Evolutionary conservation across 1,284 basidiomycete genomes (phyloP).

Genomic region (Ganoderma multipileum): DNA sequence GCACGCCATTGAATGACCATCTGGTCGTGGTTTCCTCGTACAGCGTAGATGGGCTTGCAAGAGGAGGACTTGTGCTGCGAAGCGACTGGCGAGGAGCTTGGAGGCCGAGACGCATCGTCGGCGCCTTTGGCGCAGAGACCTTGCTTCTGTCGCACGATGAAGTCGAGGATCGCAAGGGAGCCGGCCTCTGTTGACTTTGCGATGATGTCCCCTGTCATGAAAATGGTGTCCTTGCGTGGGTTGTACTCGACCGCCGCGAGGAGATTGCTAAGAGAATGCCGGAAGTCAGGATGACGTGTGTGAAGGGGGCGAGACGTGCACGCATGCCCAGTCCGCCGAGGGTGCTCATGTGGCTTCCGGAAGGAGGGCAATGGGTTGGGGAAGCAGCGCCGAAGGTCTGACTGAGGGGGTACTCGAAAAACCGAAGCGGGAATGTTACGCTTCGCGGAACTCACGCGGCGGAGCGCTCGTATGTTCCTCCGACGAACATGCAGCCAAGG

Average conservation of each 20-base stretch:
- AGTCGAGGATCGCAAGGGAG: slow-evolving; percentile 70
- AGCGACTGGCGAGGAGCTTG: neutral
- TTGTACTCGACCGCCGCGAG: slow-evolving; percentile 68
- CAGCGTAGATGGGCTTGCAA: slow-evolving; percentile 52
- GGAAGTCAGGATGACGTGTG: slow-evolving; percentile 12
- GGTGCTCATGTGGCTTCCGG: neutral
- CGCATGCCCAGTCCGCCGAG: neutral
- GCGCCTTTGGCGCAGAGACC: slow-evolving; percentile 41
- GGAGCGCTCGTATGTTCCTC: slow-evolving; percentile 11
- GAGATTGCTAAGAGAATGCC: slow-evolving; percentile 54
- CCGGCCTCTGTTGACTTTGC: slow-evolving; percentile 68
- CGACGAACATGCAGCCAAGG: slow-evolving; percentile 14
- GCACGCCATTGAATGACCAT: slow-evolving; percentile 84
- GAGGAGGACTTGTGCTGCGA: neutral
- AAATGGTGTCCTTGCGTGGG: slow-evolving; percentile 65
- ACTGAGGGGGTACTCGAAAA: slow-evolving; percentile 13
- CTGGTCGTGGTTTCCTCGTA: slow-evolving; percentile 94
- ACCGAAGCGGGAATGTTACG: neutral
- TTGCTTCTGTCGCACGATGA: slow-evolving; percentile 53
- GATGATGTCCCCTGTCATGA: slow-evolving; percentile 85
- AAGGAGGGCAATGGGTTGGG: slow-evolving; percentile 7
- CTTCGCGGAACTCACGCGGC: slow-evolving; percentile 12
- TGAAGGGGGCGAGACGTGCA: neutral
- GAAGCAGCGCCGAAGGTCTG: too few relatives aligned
- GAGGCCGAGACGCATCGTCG: slow-evolving; percentile 7